Evolutionary conservation across 768 basidiomycete species (phyloP), one percentile per base, ranked within the genome.

Genomic region (Tulasnella sp.): DNA sequence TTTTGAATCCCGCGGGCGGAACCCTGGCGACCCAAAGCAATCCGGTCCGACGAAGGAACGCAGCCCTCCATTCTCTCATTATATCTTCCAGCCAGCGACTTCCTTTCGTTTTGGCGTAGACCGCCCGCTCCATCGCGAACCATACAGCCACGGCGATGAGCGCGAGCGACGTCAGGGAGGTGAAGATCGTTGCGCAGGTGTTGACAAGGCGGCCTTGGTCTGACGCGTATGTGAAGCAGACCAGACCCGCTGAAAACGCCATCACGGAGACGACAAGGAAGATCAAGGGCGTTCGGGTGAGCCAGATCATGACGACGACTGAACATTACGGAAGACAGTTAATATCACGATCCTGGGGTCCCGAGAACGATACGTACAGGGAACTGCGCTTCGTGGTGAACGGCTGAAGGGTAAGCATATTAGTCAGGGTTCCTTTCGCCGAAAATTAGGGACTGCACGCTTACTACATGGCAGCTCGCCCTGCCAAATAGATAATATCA

Each of bases 331-430:
- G 15, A 9, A 35, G 9, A 40, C 23, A 46, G 20, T 69, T 39
- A 37, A 32, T n/a, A 71, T 18, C 18, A 23, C 7, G 42, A 39
- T 3, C n/a, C 29, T 32, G 11, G 37, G 1, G 18, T n/a, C 61
- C 92, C 91, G 13, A 35, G 42, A 15, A 11, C 7, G 18, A 51
- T 42, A 77, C 77, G 37, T 48, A 77, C 77, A 70, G n/a, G 79
- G 79, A 23, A 80, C 74, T n/a, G 55, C 80, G 32, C 48, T 71
- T 32, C 75, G 79, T 7, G 79, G 79, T 9, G 71, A 74, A 11
- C 79, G 79, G 67, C 77, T 78, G 29, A 29, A 37, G 11, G 26
- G 11, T 15, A 5, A 67, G 3, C 3, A 67, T 35, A 26, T 15
- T 9, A 11, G 32, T 51, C 32, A 72, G 37, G 0, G 26, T 23